Evolutionary conservation across 768 basidiomycete genomes (phyloP), one percentile per base, ranked within the genome.

Genomic region (Boletus pseudopeckii): DNA sequence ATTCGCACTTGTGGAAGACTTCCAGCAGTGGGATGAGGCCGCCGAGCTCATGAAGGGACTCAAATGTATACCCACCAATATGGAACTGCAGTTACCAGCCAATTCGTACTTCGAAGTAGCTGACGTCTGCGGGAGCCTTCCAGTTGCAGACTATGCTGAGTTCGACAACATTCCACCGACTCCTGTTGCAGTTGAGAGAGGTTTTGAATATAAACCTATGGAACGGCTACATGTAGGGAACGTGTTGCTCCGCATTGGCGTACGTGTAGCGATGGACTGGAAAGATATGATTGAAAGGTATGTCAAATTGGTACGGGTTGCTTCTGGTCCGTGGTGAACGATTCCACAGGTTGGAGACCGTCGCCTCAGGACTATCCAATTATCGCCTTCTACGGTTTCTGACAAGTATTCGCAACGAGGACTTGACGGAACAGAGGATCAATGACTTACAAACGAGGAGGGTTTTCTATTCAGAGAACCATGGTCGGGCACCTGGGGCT

Each of bases 51-150:
- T 92, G 32, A 71, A 72, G 46, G 64, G 70, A 4, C 72, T 81
- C 20, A 56, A 82, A 2, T 89, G 87, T 61, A 80, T 93, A 37
- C 89, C 90, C 2, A 92, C 91, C 0, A 82, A 83, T 8, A 72
- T 70, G 9, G 96, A 94, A 8, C 77, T 90, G 74, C 84, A 80
- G 59, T 63, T 67, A n/a, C 90, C 95, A 0, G 64, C 68, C 4
- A 81, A 93, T 47, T 74, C 86, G 4, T 96, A 95, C 71, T 94
- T 97, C 64, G 73, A 85, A 9, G 89, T 83, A 55, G 93, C 86
- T n/a, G 82, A 90, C 58, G 75, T 98, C n/a, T 97, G 90, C 57
- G 18, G 17, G 11, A 72, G 32, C 28, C 46, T 62, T 22, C 55
- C 59, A 3, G 55, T 57, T 1, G 59, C 24, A 17, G 32, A 9